Evolutionary conservation across 371 early-diverging fungal species (phyloP), one percentile per base, ranked within the genome.

Genomic region (Saksenaea vasiformis): DNA sequence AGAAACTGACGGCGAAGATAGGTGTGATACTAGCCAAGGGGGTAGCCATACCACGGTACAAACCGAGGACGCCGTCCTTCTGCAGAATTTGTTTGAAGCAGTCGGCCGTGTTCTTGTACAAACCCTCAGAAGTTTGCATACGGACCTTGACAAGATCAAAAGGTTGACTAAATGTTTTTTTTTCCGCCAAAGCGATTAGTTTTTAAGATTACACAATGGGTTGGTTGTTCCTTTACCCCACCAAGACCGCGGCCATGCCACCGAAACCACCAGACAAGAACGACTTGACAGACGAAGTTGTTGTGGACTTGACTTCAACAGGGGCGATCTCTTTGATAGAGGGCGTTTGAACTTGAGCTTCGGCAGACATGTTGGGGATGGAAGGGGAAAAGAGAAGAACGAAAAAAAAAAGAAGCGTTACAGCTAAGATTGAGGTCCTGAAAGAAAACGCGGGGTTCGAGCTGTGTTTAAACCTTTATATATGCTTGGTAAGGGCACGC

Each of bases 251-350:
- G 31, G 87, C 83, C 73, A 93, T 89, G 69, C 95, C 95, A 79
- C 95, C 95, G 68, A 94, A 91, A 53, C 97, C 98, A 68, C 98
- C 98, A 19, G 95, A 91, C 70, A 98, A 75, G 80, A 98, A 95
- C 44, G 97, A 95, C 85, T 96, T 95, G 71, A 93, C 78, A 36
- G 79, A 78, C 10, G 78, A 76, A 28, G 71, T 73, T 27, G 80
- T 76, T 3, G 68, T 56, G 13, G 63, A 58, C 51, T 47, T 47
- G 9, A 47, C 51, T 47, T 47, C 51, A 9, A 47, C 51, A 7
- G 51, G 51, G 4, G n/a, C 22, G 10, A 47, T 22, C 22, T 47
- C 51, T 22, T 47, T 47, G 11, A 47, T 47, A 22, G 51, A n/a
- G 22, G 22, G 19, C 9, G 51, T 9, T 47, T 47, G 51, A 47